phyloP scores from a whole-genome alignment of 2,329 filamentous ascomycete species.

The Cylindrodendrum hubeiense region DNA sequence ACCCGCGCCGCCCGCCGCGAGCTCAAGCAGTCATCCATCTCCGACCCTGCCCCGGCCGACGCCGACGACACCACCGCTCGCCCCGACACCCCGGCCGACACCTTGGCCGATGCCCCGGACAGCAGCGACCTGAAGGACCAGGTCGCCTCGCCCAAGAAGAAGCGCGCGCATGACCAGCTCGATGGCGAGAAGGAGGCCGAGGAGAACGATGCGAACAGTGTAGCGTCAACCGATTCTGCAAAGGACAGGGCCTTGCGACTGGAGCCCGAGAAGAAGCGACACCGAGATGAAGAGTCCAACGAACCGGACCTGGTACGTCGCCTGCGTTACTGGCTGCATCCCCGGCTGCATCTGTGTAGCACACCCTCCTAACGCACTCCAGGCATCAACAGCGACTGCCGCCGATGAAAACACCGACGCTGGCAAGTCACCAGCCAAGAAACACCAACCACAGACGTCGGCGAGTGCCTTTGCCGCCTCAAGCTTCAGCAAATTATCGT shows the following conservation, averaged over 20 bases:
- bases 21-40: slow-evolving; percentile 74
- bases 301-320: slow-evolving; percentile 50
- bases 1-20: slow-evolving; percentile 74
- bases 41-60: slow-evolving; percentile 54
- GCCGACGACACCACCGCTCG: slow-evolving; percentile 42
- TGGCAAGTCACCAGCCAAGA: slow-evolving; percentile 41
- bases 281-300: slow-evolving; percentile 63
- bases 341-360: slow-evolving; percentile 6
- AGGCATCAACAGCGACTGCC: slow-evolving; percentile 35
- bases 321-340: background rate
- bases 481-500: slow-evolving; percentile 74
- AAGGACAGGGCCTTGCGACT: slow-evolving; percentile 59
- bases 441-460: slow-evolving; percentile 58
- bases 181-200: slow-evolving; percentile 61
- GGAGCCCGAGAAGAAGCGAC: slow-evolving; percentile 75
- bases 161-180: slow-evolving; percentile 70
- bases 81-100: slow-evolving; percentile 52
- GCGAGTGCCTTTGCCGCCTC: slow-evolving; percentile 76
- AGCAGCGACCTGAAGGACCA: slow-evolving; percentile 60
- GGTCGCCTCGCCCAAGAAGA: slow-evolving; percentile 74
- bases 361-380: slow-evolving; percentile 28
- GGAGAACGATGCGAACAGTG: slow-evolving; percentile 58
- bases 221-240: slow-evolving; percentile 58
- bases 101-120: slow-evolving; percentile 46
- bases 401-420: slow-evolving; percentile 36